phyloP scores from a whole-genome alignment of 768 basidiomycete genomes.

The Termitomyces sp. region DNA sequence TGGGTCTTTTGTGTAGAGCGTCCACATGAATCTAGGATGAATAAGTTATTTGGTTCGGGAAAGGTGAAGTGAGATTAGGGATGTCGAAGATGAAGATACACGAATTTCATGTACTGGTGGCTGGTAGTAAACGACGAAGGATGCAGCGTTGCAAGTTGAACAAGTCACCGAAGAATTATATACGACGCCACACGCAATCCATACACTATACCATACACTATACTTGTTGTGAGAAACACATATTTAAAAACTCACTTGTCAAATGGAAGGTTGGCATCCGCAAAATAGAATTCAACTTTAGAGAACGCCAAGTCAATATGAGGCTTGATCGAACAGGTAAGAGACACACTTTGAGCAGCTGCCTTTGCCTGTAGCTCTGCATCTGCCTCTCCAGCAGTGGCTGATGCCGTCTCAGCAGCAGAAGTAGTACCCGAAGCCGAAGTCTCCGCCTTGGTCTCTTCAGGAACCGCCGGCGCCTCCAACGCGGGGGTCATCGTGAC shows the following conservation, averaged over 20 bases:
- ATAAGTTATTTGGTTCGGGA: background rate
- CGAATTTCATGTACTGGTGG: background rate
- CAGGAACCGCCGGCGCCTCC: conserved; percentile 9
- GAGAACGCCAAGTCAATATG: background rate
- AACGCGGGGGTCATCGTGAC: conserved; percentile 15
- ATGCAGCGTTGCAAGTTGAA: background rate
- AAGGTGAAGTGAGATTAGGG: background rate
- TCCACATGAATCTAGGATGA: conserved; percentile 84
- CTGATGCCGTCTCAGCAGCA: conserved; percentile 9
- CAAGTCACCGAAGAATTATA: background rate
- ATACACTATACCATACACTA: no score
- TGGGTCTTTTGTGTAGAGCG: conserved; percentile 69
- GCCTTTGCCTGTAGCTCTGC: conserved; percentile 42
- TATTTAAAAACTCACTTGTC: conserved; percentile 55
- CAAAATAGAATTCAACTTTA: conserved; percentile 94
- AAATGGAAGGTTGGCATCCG: conserved; percentile 91
- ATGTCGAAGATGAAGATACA: background rate
- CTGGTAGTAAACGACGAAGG: background rate
- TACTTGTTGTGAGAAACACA: background rate
- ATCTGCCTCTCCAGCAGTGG: conserved; percentile 17
- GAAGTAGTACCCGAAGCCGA: conserved; percentile 3
- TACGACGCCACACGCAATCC: background rate
- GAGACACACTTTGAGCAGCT: conserved; percentile 46
- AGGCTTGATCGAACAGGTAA: background rate
- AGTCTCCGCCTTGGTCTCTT: conserved; percentile 9